Base-by-base conservation (phyloP, 202 grass and related monocot species). In the Schoenoplectus triqueter region DNA sequence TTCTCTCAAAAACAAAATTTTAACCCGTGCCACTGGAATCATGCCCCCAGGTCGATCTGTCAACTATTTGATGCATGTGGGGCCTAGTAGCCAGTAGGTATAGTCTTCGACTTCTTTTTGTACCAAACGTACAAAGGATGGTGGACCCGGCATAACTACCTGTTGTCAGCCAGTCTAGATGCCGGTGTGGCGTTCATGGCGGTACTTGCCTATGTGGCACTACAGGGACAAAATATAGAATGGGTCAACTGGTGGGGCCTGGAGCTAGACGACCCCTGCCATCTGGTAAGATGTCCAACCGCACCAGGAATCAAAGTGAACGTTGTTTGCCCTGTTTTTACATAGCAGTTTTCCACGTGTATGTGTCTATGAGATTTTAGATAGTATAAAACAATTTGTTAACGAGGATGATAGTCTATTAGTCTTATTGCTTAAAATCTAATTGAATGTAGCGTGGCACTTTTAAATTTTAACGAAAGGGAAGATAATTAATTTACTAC, bases 81-180 rank as follows among this genome's bases (percentile, higher is more conserved):
- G 89, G 90, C 20, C 14, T 71, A 63, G 86, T 97, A 2, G 91
- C 14, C 66, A 63, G 86, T 97, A 2, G 91, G 94, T 10, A 31
- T 93, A 60, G 3, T 81, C 20, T 92, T 93, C 82, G 92, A 92
- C 89, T 59, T 86, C 82, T 73, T 89, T 47, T 69, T 93, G 64
- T 93, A 93, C 80, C 76, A 86, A 1, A 49, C 89, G 44, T 86
- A 75, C 85, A 91, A 89, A 83, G 45, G 56, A 6, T 94, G 92
- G 92, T 94, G 90, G 92, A 84, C 88, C 60, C 85, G 92, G 4
- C 92, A 94, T 80, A 94, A 94, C 89, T 94, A 94, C 40, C 89
- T 94, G 78, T 80, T 94, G 20, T 91, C 92, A 0, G 89, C 87
- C 0, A 89, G 87, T 3, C 85, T 94, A 0, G 92, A 94, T 42